Percentiles rank a stretch among this genome's conserved stretches.
Evolutionary conservation across 768 basidiomycete species (phyloP).

Genomic region (Hortiboletus flavorubellus): DNA sequence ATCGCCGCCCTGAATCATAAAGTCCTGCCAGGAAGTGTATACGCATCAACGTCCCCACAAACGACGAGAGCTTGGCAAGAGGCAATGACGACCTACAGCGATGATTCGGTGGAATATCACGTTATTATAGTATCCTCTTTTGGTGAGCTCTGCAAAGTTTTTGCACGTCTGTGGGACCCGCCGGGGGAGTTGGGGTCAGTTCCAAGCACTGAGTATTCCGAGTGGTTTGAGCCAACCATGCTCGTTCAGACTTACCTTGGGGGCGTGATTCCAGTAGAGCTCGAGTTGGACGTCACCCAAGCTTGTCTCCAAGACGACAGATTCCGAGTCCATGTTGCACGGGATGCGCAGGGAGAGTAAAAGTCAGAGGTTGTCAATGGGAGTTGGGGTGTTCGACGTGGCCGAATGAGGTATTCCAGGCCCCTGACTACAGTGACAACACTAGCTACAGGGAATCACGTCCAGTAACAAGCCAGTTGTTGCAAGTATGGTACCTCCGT

Average conservation of each 20-base stretch:
- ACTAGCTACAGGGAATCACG: too few species aligned
- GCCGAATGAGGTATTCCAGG: too few species aligned
- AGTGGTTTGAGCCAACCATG: background rate
- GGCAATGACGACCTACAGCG: slow-evolving; percentile 42
- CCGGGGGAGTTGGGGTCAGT: slow-evolving; percentile 1
- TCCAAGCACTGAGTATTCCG: background rate
- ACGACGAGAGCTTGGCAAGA: too few species aligned
- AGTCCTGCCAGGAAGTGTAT: slow-evolving; percentile 54
- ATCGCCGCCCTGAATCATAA: slow-evolving; percentile 96
- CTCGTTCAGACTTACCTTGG: slow-evolving; percentile 42
- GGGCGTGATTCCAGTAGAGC: slow-evolving; percentile 91
- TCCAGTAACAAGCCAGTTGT: too few species aligned
- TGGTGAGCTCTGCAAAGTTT: slow-evolving; percentile 92
- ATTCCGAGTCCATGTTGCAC: slow-evolving; percentile 38
- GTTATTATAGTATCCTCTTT: slow-evolving; percentile 89
- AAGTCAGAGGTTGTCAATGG: background rate
- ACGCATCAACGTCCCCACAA: background rate
- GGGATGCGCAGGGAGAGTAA: background rate
- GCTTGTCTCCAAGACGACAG: slow-evolving; percentile 77
- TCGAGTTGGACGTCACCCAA: slow-evolving; percentile 87
- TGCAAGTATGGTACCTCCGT: too few species aligned
- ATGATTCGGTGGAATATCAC: slow-evolving; percentile 91
- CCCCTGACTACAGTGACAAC: too few species aligned
- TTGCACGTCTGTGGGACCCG: slow-evolving; percentile 70
- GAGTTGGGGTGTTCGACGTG: too few species aligned